Conservation (phyloP, 1,139 yeast genomes). For the Protomyces arabidopsidicola region DNA sequence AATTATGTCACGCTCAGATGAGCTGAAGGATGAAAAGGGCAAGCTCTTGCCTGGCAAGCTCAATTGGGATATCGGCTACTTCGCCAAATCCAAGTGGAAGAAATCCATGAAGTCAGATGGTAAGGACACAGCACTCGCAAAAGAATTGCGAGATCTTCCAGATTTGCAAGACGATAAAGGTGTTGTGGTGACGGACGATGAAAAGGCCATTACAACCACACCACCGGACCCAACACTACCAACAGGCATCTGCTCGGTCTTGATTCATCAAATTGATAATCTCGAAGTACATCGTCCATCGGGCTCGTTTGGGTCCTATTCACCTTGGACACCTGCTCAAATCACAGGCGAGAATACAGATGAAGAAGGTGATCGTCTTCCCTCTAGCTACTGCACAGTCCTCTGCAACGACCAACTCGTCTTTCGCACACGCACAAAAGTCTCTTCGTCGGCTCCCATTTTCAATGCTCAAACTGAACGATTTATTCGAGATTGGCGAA, state of each 20-base stretch:
- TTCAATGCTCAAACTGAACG: constrained; percentile 28
- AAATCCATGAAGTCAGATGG: constrained; percentile 24
- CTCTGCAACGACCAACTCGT: constrained; percentile 24
- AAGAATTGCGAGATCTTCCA: constrained; percentile 14
- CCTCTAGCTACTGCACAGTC: constrained; percentile 27
- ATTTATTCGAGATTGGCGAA: constrained; percentile 28
- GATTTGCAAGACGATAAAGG: constrained; percentile 25
- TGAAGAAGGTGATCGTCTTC: constrained; percentile 26
- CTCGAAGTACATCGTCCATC: constrained; percentile 23
- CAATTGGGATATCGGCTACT: constrained; percentile 26
- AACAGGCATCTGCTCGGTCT: constrained; percentile 20
- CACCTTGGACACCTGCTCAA: constrained; percentile 26
- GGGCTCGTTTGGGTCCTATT: constrained; percentile 27
- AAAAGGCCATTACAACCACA: constrained; percentile 24
- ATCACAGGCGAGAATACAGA: constrained; percentile 24
- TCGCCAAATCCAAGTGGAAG: constrained; percentile 21
- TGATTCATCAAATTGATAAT: constrained; percentile 27
- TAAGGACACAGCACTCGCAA: constrained; percentile 11
- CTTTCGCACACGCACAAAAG: constrained; percentile 27
- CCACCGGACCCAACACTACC: constrained; percentile 28
- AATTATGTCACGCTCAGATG: constrained; percentile 16
- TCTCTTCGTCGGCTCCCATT: constrained; percentile 25
- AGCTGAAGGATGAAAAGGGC: constrained; percentile 17
- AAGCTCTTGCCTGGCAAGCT: constrained; percentile 24
- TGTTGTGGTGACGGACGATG: constrained; percentile 20